Evolutionary conservation across 768 basidiomycete genomes (phyloP).

Genomic region (Lactarius deliciosus): DNA sequence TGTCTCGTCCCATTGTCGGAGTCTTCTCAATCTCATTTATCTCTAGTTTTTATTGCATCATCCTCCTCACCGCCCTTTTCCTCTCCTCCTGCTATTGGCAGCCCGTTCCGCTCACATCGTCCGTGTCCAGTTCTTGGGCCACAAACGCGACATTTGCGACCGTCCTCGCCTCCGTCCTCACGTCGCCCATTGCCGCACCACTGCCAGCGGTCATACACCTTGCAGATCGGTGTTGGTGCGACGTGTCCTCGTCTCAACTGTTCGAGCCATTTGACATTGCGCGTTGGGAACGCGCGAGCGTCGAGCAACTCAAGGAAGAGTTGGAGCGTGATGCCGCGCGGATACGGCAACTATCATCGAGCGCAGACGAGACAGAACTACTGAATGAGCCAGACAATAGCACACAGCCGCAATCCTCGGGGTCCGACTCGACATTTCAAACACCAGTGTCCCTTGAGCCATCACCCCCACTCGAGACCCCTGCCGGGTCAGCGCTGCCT

Average conservation of each 20-base stretch:
- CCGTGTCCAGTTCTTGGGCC: slow-evolving; percentile 64
- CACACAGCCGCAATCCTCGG: neutral
- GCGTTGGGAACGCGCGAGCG: slow-evolving; percentile 69
- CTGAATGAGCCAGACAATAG: slow-evolving; percentile 6
- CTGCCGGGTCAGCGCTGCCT: neutral
- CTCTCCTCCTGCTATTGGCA: slow-evolving; percentile 90
- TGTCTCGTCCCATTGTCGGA: slow-evolving; percentile 33
- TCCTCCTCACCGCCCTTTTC: slow-evolving; percentile 79
- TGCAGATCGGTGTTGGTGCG: slow-evolving; percentile 85
- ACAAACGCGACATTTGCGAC: slow-evolving; percentile 73
- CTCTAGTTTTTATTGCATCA: slow-evolving; percentile 82
- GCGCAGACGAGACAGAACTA: neutral
- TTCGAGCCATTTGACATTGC: slow-evolving; percentile 79
- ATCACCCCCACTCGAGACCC: neutral
- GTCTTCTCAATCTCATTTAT: neutral
- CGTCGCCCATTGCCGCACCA: slow-evolving; percentile 41
- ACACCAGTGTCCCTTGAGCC: neutral
- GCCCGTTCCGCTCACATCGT: slow-evolving; percentile 64
- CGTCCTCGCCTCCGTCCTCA: slow-evolving; percentile 49
- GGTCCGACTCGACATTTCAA: neutral
- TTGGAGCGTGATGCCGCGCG: slow-evolving; percentile 41
- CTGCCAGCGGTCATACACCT: slow-evolving; percentile 61
- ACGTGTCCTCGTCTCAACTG: slow-evolving; percentile 58
- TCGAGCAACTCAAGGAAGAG: slow-evolving; percentile 45
- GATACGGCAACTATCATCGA: slow-evolving; percentile 30